Percentiles rank a stretch among this genome's conserved stretches.
These are phyloP conservation scores for Scutellaria galericulata DNA, from an alignment of 257 asterid genomes.

Conservation along the genomic window DNA sequence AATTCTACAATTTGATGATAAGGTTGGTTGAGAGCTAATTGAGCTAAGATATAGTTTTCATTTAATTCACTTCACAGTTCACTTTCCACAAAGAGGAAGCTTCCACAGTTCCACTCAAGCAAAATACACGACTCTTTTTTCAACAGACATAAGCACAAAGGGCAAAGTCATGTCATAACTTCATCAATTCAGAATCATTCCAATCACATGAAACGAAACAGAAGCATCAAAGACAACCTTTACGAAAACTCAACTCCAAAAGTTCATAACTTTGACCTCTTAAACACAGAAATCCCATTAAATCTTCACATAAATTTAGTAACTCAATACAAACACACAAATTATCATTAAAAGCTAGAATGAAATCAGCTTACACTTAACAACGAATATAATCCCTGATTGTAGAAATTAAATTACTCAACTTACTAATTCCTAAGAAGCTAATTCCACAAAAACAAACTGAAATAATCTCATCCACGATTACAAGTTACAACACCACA, in stretches of 20 bases:
- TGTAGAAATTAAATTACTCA: slow-evolving; percentile 13
- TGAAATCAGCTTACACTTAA: slow-evolving; percentile 13
- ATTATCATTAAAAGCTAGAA: neutral
- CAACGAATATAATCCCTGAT: neutral
- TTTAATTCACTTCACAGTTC: slow-evolving; percentile 11
- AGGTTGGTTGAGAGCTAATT: slow-evolving; percentile 10
- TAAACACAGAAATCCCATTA: neutral
- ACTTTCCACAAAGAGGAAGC: slow-evolving; percentile 1
- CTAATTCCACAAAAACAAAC: neutral
- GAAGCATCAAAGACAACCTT: neutral
- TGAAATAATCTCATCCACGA: slow-evolving; percentile 17
- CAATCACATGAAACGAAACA: neutral
- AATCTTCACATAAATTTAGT: neutral
- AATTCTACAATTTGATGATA: slow-evolving; percentile 6
- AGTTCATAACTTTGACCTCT: slow-evolving; percentile 17
- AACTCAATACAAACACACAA: slow-evolving; percentile 9
- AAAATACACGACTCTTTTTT: slow-evolving; percentile 11
- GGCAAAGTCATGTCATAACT: slow-evolving; percentile 1
- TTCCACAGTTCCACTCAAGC: slow-evolving; percentile 18
- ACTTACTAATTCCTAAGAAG: slow-evolving; percentile 1
- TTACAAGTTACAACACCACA: slow-evolving; percentile 7
- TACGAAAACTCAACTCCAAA: slow-evolving; percentile 20
- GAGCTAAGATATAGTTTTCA: neutral
- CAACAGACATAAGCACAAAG: neutral
- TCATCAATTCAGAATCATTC: slow-evolving; percentile 14